Evolutionary conservation across 345 rosid genomes (phyloP), one percentile per base, ranked within the genome.

Genomic region (Salix purpurea): DNA sequence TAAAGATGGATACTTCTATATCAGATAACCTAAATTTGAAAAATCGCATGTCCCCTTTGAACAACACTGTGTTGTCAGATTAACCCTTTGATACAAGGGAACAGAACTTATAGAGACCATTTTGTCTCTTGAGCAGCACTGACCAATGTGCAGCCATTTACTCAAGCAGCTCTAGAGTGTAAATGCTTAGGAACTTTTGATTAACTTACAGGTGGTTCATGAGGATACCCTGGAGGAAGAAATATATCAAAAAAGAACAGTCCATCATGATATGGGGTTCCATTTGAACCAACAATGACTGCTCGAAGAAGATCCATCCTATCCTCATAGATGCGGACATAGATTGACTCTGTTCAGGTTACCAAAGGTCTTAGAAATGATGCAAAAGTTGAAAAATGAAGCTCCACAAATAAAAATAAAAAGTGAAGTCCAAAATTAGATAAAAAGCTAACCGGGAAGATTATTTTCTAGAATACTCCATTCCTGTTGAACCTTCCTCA

Each of bases 261-360:
- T 30, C 98, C 99, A 7, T 96, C 90, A 2, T 93, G 93, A 83
- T 96, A 96, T 8, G 98, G 99, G 36, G 97, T 96, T 69, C 96
- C 97, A 58, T 91, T 86, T 44, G 92, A 88, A 74, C 99, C 99
- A 60, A 93, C 86, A 42, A 96, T 78, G 72, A 91, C 97, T 72
- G 97, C 96, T 61, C 92, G 89, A 40, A 96, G 61, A 64, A 96
- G 94, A 85, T 93, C 97, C 85, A 92, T 90, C 88, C 96, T 89
- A 70, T 92, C 94, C 84, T 91, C 99, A 15, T 83, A 96, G 75
- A 80, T 79, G 61, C 97, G 98, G 72, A 92, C 92, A 23, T 86
- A 93, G 61, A 96, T 91, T 60, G 91, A 88, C 75, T 91, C 99
- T 96, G 89, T 80, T 39, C 42, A 81, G 37, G 69, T 76, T 1